Percentiles rank a stretch among this genome's conserved stretches.
These are phyloP conservation scores for Hemileccinum impolitum DNA, from an alignment of 768 basidiomycete genomes.

Conservation along the genomic window DNA sequence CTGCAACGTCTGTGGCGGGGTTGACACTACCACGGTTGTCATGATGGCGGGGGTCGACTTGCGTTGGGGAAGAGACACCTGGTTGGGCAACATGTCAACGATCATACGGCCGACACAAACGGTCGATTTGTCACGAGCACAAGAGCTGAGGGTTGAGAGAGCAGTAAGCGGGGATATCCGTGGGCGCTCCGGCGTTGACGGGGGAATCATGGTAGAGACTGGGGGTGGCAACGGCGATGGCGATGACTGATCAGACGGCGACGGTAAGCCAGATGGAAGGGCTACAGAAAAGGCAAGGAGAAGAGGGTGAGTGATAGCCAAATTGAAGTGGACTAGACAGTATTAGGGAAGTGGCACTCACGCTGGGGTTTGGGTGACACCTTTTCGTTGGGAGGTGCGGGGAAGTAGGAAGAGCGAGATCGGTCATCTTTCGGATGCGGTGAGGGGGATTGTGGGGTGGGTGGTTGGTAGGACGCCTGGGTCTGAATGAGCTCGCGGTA, in stretches of 20 bases:
- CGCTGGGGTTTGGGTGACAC: constrained; percentile 9
- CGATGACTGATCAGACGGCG: constrained; percentile 28
- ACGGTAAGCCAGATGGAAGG: constrained; percentile 23
- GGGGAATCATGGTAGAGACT: constrained; percentile 13
- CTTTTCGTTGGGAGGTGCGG: constrained; percentile 19
- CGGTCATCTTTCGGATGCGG: constrained; percentile 20
- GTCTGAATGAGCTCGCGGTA: constrained; percentile 55
- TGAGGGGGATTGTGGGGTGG: constrained; percentile 25
- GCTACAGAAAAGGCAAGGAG: constrained; percentile 22
- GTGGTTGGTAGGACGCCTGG: constrained; percentile 25
- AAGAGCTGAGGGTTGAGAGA: constrained; percentile 12
- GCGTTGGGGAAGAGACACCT: constrained; percentile 26
- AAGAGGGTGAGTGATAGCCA: constrained; percentile 9
- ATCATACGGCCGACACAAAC: constrained; percentile 47
- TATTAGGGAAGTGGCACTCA: constrained; percentile 16
- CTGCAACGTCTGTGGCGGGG: constrained; percentile 2
- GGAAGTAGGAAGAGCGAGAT: constrained; percentile 25
- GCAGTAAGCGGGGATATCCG: constrained; percentile 21
- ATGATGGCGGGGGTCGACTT: constrained; percentile 1
- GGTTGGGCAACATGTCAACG: constrained; percentile 55
- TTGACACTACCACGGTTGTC: neutral
- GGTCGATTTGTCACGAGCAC: constrained; percentile 20
- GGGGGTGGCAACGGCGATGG: constrained; percentile 27
- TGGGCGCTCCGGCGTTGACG: constrained; percentile 29
- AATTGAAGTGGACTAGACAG: constrained; percentile 12